Conservation (phyloP, 352 stramenopile species). For the Albugo laibachii region DNA sequence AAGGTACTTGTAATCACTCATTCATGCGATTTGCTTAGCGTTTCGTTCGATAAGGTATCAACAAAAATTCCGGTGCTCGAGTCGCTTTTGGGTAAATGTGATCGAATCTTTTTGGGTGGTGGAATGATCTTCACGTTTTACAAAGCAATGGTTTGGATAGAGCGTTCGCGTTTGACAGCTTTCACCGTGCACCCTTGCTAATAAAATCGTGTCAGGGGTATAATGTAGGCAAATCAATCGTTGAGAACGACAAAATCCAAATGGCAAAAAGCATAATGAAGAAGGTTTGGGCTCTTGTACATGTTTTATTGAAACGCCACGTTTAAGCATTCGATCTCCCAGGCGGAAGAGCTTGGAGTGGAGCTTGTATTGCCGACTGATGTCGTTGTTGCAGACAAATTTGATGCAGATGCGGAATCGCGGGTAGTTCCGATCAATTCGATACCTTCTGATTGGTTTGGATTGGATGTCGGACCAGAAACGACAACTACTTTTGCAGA, state of each 20-base stretch:
- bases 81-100: slow-evolving; percentile 88
- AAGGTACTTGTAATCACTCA: slow-evolving; percentile 44
- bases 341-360: slow-evolving; percentile 77
- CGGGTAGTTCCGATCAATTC: slow-evolving; percentile 46
- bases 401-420: slow-evolving; percentile 33
- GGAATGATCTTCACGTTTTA: slow-evolving; percentile 98
- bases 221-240: slow-evolving; percentile 85
- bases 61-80: slow-evolving; percentile 95
- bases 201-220: slow-evolving; percentile 36
- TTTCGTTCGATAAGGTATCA: slow-evolving; percentile 16
- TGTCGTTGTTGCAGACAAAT: slow-evolving; percentile 87
- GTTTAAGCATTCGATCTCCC: not conserved
- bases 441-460: slow-evolving; percentile 94
- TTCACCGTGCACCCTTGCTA: not conserved
- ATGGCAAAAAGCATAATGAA: slow-evolving; percentile 83
- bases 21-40: not conserved
- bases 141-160: slow-evolving; percentile 64
- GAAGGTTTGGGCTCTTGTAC: slow-evolving; percentile 2
- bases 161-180: not conserved
- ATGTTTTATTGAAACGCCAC: not conserved
- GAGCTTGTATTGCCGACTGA: slow-evolving; percentile 85
- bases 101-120: slow-evolving; percentile 92
- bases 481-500: slow-evolving; percentile 37
- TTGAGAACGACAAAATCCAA: slow-evolving; percentile 90
- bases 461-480: slow-evolving; percentile 71